phyloP scores from a whole-genome alignment of 169 alveolate species.

The Plasmodium chabaudi region DNA sequence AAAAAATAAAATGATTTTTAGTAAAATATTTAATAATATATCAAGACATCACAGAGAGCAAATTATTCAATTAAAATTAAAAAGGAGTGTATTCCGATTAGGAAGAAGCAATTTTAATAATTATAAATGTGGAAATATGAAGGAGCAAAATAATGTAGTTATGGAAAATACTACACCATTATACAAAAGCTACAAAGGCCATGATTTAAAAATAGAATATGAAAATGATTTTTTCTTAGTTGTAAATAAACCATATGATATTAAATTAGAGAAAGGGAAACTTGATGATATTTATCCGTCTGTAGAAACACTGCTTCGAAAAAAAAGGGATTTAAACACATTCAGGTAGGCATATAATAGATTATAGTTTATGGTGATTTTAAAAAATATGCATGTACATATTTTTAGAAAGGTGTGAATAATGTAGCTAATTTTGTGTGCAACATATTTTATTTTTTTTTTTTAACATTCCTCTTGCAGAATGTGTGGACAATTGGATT shows the following conservation, averaged over 20 bases:
- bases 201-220: conserved; percentile 47
- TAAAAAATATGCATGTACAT: no score
- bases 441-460: neutral
- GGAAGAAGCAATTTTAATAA: neutral
- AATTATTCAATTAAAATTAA: neutral
- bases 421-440: no score
- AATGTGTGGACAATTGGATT: conserved; percentile 76
- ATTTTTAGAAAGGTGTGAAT: no score
- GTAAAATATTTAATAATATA: conserved; percentile 9
- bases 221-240: conserved; percentile 66
- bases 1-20: conserved; percentile 49
- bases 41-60: conserved; percentile 31
- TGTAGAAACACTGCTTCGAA: conserved; percentile 64
- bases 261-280: conserved; percentile 63
- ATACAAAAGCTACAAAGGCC: conserved; percentile 66
- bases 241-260: conserved; percentile 71
- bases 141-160: conserved; percentile 1
- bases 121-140: conserved; percentile 2
- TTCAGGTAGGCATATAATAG: conserved; percentile 24
- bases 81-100: conserved; percentile 11
- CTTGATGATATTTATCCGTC: conserved; percentile 63
- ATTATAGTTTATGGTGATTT: no score
- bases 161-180: neutral
- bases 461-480: conserved; percentile 15
- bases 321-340: conserved; percentile 35